phyloP scores from a whole-genome alignment of 768 basidiomycete species.

The Boletellus ananas region DNA sequence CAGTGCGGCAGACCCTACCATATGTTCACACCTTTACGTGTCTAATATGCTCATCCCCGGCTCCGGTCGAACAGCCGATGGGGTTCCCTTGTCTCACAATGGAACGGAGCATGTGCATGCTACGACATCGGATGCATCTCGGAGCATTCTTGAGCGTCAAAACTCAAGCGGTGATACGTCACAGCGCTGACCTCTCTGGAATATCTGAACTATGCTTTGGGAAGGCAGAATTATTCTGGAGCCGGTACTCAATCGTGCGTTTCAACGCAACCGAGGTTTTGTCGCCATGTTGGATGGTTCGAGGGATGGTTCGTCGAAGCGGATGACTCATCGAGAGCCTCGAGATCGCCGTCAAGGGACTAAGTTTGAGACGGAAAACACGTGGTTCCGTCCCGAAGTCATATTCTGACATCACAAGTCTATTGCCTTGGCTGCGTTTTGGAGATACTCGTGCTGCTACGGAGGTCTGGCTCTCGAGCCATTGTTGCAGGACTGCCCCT shows the following conservation, averaged over 20 bases:
- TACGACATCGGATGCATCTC: not conserved
- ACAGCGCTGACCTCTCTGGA: not conserved
- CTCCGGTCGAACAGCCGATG: not conserved
- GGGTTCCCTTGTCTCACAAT: constrained; percentile 5
- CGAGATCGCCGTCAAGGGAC: not conserved
- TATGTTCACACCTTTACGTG: constrained; percentile 15
- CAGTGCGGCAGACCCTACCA: not conserved
- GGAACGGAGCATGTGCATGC: constrained; percentile 9
- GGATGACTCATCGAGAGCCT: not conserved
- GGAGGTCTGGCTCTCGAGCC: not conserved
- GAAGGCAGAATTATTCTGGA: not conserved
- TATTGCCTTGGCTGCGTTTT: not conserved
- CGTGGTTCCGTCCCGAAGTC: not conserved
- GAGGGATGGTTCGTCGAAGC: not conserved
- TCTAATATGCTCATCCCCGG: not conserved
- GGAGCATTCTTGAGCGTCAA: not conserved
- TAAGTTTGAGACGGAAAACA: not conserved
- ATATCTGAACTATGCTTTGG: not conserved
- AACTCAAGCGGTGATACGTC: constrained; percentile 1
- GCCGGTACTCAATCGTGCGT: not conserved
- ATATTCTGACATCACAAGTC: not conserved
- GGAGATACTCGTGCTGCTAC: not conserved
- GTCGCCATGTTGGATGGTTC: not conserved
- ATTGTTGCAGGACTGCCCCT: not conserved
- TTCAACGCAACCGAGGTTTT: constrained; percentile 1